Evolutionary conservation across 148 eudicot species (phyloP), one percentile per base, ranked within the genome.

Genomic region (Selenicereus undatus): DNA sequence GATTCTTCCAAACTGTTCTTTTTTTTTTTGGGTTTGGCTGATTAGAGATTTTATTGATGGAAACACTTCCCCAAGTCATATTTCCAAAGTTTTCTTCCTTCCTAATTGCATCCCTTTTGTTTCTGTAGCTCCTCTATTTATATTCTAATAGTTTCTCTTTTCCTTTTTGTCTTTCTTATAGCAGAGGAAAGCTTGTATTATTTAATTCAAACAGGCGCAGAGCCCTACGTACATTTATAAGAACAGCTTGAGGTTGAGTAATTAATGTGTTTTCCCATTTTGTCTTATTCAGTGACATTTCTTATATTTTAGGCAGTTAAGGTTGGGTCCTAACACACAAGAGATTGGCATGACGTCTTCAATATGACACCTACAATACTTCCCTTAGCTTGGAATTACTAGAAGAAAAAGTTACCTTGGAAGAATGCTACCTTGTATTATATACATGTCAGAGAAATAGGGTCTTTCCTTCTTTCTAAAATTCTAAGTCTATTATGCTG

Each of bases 31-130:
- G 32, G 32, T 32, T 32, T 32, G 32, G 32, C 32, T 32, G 32
- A 32, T 32, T 32, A 32, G 2, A 32, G 32, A 32, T 24, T 73
- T 78, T 73, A 78, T 52, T 77, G 78, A 81, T 21, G 35, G 76
- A 77, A 81, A 48, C 86, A 84, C 20, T 84, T 84, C 75, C 84
- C 84, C 83, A 84, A 81, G 86, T 84, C 83, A 78, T 81, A 81
- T 83, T 80, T 78, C 83, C 79, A 77, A 69, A 81, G 24, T 24
- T 81, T 84, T 84, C 83, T 75, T 81, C 79, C 83, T 52, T 80
- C 73, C 66, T 27, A 16, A 27, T 27, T 26, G 71, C 71, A 70
- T 21, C 75, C 79, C 80, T 36, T 83, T 79, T 83, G 81, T 80
- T 74, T 83, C 77, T 83, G 71, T 76, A 70, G 30, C 79, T 56